These are phyloP conservation scores for Leccinum rimulosum DNA, from an alignment of 768 basidiomycete genomes.

Conservation along the genomic window DNA sequence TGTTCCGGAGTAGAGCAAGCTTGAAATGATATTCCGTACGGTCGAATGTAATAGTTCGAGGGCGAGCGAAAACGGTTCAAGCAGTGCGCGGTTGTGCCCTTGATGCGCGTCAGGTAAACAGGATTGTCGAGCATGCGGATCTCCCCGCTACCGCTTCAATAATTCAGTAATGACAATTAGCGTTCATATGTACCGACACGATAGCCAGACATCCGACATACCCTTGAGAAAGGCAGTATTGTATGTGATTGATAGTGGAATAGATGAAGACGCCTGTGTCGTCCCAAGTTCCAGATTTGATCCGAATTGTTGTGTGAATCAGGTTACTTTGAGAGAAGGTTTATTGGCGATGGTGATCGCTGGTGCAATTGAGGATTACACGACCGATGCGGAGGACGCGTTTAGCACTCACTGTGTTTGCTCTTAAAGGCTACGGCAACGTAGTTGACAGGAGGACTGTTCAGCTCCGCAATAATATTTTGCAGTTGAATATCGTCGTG, in stretches of 20 bases:
- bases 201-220: constrained; percentile 35
- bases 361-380: constrained; percentile 31
- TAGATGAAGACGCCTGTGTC: constrained; percentile 85
- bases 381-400: not conserved
- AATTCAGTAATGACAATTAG: not conserved
- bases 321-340: constrained; percentile 84
- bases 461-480: constrained; percentile 88
- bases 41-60: constrained; percentile 94
- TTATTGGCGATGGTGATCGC: constrained; percentile 96
- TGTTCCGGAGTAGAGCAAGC: constrained; percentile 88
- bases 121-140: constrained; percentile 99
- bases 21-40: constrained; percentile 99
- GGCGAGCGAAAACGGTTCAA: constrained; percentile 91
- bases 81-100: constrained; percentile 94
- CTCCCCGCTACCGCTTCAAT: constrained; percentile 87
- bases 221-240: constrained; percentile 96
- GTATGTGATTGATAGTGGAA: constrained; percentile 73
- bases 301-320: constrained; percentile 97
- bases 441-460: constrained; percentile 95
- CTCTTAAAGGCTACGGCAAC: constrained; percentile 92
- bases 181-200: not conserved
- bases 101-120: constrained; percentile 94
- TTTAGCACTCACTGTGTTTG: constrained; percentile 83
- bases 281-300: constrained; percentile 96
- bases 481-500: constrained; percentile 99